Base-by-base conservation (phyloP, 2,329 filamentous ascomycete species). In the Beauveria asiatica region DNA sequence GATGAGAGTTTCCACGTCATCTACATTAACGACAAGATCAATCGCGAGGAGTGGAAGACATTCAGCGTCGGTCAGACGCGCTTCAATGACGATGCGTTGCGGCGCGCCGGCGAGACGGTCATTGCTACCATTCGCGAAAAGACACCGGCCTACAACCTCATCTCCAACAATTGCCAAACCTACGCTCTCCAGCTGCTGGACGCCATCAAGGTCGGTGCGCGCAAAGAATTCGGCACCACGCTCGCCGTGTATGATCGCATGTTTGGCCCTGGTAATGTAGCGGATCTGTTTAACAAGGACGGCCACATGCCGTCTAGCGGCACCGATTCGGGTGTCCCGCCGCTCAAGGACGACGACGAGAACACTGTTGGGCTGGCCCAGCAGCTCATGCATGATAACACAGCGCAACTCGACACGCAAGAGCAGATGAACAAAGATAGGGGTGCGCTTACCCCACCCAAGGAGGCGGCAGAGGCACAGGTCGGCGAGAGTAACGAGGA, bases 91-190 rank as follows among this genome's bases (percentile, higher is more conserved):
- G 79, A 83, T 61, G 80, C 80, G 0, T 68, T 79, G 8, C 71
- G 78, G 21, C 74, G 78, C 63, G 75, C 79, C 10, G 77, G 76
- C 19, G 80, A 83, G 61, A 78, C 77, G 64, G 77, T 80, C 0
- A 83, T 84, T 41, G 74, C 78, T 21, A 74, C 75, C 17, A 83
- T 84, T 66, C 71, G 81, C 7, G 68, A 74, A 39, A 75, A 72
- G 54, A 74, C 76, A 10, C 75, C 80, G 0, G 78, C 72, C 1
- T 84, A 84, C 69, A 83, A 83, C 58, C 74, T 84, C 59, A 83
- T 84, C 67, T 79, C 74, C 63, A 84, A 84, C 68, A 84, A 84
- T 69, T 84, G 82, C 67, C 82, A 84, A 64, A 83, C 80, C 19
- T 84, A 80, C 62, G 81, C 80, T 0, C 66, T 82, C 16, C 70